Evolutionary conservation across 2,329 filamentous ascomycete genomes (phyloP).

Genomic region (Monosporascus sp.): DNA sequence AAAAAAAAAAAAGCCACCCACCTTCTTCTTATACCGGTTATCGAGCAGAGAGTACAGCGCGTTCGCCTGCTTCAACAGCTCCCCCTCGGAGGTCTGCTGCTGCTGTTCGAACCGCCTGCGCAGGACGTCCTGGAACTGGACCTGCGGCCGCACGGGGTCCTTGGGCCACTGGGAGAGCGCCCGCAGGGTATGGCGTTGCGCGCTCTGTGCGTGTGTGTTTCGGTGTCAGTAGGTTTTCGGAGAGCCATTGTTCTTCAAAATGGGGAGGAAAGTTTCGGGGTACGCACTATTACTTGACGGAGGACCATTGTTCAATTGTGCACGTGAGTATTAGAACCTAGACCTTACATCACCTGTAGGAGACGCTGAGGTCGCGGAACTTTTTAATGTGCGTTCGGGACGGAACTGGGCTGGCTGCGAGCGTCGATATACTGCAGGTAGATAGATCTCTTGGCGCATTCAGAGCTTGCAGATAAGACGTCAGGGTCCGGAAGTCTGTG

Average conservation of each 20-base stretch:
- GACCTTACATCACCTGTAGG: conserved; percentile 7
- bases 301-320: conserved; percentile 11
- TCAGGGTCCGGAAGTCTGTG: no score
- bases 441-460: no score
- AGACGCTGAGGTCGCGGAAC: background rate
- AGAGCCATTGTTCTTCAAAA: background rate
- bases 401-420: no score
- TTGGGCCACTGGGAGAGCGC: conserved; percentile 57
- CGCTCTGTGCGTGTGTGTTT: conserved; percentile 29
- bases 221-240: background rate
- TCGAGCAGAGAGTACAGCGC: conserved; percentile 54
- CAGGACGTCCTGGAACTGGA: conserved; percentile 56
- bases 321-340: background rate
- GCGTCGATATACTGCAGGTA: no score
- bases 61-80: conserved; percentile 52
- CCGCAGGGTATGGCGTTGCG: conserved; percentile 42
- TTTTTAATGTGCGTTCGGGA: no score
- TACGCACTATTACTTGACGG: conserved; percentile 20
- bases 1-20: conserved; percentile 19
- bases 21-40: conserved; percentile 53
- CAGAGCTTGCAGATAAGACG: no score
- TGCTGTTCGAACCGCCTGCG: conserved; percentile 36
- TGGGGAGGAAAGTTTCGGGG: background rate
- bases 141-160: conserved; percentile 57
- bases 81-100: conserved; percentile 30